Conservation (phyloP, 1,284 basidiomycete genomes). For the Vanrija sp. region DNA sequence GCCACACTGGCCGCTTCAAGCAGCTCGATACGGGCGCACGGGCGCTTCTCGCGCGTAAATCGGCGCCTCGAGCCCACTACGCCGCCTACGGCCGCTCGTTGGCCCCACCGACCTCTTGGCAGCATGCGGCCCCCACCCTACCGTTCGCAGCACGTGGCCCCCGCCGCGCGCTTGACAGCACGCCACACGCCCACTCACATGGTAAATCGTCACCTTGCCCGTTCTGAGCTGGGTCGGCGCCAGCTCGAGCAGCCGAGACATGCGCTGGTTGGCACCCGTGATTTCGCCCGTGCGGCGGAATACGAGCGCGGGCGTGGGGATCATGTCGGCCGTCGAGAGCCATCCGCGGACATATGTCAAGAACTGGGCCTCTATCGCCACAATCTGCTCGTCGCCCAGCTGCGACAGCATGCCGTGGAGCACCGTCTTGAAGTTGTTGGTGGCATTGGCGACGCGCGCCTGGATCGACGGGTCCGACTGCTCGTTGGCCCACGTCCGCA, state of each 20-base stretch:
- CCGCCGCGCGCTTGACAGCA: no score
- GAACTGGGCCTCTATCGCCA: constrained; percentile 16
- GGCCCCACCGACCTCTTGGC: no score
- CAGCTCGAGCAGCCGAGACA: constrained; percentile 9
- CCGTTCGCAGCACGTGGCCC: neutral
- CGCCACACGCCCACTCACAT: constrained; percentile 6
- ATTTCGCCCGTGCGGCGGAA: constrained; percentile 18
- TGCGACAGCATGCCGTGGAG: constrained; percentile 15
- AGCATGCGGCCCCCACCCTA: no score
- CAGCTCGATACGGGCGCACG: no score
- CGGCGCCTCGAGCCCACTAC: no score
- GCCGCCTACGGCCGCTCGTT: no score
- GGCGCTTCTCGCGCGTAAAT: no score
- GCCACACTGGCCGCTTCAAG: no score
- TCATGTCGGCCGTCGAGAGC: constrained; percentile 8
- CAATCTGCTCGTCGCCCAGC: constrained; percentile 13
- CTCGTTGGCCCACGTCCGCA: constrained; percentile 10
- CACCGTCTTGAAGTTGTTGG: constrained; percentile 18
- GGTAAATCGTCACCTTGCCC: constrained; percentile 10
- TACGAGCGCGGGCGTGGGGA: constrained; percentile 10
- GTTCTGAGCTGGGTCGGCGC: constrained; percentile 4
- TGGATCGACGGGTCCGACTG: constrained; percentile 5
- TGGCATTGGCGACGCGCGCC: constrained; percentile 6
- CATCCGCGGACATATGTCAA: constrained; percentile 13
- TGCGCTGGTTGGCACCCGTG: constrained; percentile 13